Conservation (phyloP, 1,284 basidiomycete genomes). For the Ceratobasidium sp. region DNA sequence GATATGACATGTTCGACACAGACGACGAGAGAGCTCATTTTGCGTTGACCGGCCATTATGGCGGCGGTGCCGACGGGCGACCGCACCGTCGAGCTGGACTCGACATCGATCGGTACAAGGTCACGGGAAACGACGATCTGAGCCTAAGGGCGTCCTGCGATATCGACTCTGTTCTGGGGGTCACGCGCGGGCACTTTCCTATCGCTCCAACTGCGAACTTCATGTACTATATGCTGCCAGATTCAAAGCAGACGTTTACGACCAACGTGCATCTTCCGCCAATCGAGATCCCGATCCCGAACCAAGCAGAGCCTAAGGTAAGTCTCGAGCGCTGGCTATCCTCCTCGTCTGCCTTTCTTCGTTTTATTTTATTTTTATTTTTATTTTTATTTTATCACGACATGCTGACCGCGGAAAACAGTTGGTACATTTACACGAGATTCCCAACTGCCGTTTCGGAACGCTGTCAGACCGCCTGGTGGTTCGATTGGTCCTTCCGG, state of each 20-base stretch:
- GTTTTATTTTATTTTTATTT: no score
- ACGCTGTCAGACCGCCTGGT: neutral
- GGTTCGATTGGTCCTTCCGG: neutral
- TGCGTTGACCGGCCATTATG: neutral
- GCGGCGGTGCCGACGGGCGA: no score
- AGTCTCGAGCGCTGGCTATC: no score
- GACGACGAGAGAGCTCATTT: neutral
- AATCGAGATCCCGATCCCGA: neutral
- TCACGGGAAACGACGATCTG: neutral
- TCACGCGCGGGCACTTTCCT: neutral
- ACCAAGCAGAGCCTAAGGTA: neutral
- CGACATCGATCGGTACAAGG: neutral
- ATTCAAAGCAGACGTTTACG: neutral
- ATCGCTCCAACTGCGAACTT: neutral
- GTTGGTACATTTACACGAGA: neutral
- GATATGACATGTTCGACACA: neutral
- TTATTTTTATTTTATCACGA: no score
- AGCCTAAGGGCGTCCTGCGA: neutral
- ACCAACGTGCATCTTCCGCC: neutral
- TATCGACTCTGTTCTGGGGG: neutral
- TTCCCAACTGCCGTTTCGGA: slow-evolving; percentile 3
- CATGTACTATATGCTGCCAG: neutral
- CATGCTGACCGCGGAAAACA: no score
- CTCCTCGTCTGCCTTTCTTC: no score
- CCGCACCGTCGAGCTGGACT: neutral